Base-by-base conservation (phyloP, 2,329 filamentous ascomycete genomes). In the Neodidymelliopsis sp. region DNA sequence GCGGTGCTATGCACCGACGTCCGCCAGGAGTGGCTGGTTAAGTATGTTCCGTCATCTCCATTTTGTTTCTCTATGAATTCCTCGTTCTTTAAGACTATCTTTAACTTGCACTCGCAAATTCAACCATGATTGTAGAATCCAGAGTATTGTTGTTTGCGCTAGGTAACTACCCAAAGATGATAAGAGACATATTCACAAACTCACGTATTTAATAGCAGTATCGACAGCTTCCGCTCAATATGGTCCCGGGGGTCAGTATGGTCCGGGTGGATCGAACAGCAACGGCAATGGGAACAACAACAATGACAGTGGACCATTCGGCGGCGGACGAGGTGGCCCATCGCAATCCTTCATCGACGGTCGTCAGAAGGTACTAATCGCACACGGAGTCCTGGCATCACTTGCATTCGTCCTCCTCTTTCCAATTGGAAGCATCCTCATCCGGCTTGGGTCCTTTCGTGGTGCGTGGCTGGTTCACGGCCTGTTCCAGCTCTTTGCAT, bases 401-500 rank as follows among this genome's bases (percentile, higher is more conserved):
- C 58, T 78, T 8, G 75, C 74, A 10, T 77, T 77, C 56, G 73
- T 76, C 18, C 53, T 75, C 36, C 61, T 79, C 52, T 77, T 78
- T 55, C 76, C 76, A 1, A 36, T 71, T 4, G 76, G 76, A 24
- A 72, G 69, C n/a, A 77, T 78, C 39, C 49, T 74, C 4, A 70
- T 78, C 46, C 69, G 76, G 5, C 43, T 77, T 1, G 66, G 69
- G 8, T 73, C 68, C 28, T 76, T 77, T 53, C 69, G 62, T 12
- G 73, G 75, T 11, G 54, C 75, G 16, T 63, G 75, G 59, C 70
- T 75, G 59, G 54, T 77, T 36, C 76, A 79, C 53, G 75, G 71
- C 24, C 53, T 67, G 1, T 62, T 81, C 18, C 82, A 84, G 54
- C 49, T 79, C 13, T 64, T 82, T 44, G 75, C 76, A 8, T 75